phyloP scores from a whole-genome alignment of 768 basidiomycete species.

The Pleurotus tuoliensis region DNA sequence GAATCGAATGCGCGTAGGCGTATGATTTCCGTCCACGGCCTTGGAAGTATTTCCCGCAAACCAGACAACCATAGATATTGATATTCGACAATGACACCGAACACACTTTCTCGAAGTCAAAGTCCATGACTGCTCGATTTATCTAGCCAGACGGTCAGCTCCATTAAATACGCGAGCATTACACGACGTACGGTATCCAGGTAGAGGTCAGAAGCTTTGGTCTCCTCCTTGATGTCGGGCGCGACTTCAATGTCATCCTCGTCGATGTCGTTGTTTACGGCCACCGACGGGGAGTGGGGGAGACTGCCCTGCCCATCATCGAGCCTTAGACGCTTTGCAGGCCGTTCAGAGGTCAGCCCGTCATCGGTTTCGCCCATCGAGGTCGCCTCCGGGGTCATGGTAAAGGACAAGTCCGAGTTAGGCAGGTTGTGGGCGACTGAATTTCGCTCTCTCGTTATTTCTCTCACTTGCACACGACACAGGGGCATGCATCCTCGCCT shows the following conservation, averaged over 20 bases:
- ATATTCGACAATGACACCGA: slow-evolving; percentile 95
- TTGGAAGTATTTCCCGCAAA: slow-evolving; percentile 98
- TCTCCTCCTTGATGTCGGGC: slow-evolving; percentile 25
- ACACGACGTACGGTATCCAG: slow-evolving; percentile 77
- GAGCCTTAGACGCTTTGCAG: slow-evolving; percentile 8
- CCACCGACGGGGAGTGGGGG: neutral
- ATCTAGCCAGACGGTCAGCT: slow-evolving; percentile 49
- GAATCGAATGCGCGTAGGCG: slow-evolving; percentile 95
- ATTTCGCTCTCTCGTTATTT: neutral
- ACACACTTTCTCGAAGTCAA: slow-evolving; percentile 99
- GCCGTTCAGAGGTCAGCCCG: neutral
- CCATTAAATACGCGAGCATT: neutral
- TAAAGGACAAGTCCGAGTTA: slow-evolving; percentile 1
- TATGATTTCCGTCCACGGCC: slow-evolving; percentile 91
- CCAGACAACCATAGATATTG: slow-evolving; percentile 96
- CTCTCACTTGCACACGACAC: neutral
- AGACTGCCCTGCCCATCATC: slow-evolving; percentile 12
- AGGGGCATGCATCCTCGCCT: neutral
- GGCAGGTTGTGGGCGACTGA: neutral
- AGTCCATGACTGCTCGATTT: slow-evolving; percentile 86
- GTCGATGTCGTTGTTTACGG: slow-evolving; percentile 17
- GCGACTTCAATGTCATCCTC: slow-evolving; percentile 29
- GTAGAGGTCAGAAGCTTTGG: slow-evolving; percentile 79
- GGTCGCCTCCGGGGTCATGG: neutral
- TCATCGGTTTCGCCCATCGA: neutral